These are phyloP conservation scores for Cephalotrichum gorgonifer DNA, from an alignment of 2,329 filamentous ascomycete species.

Conservation along the genomic window DNA sequence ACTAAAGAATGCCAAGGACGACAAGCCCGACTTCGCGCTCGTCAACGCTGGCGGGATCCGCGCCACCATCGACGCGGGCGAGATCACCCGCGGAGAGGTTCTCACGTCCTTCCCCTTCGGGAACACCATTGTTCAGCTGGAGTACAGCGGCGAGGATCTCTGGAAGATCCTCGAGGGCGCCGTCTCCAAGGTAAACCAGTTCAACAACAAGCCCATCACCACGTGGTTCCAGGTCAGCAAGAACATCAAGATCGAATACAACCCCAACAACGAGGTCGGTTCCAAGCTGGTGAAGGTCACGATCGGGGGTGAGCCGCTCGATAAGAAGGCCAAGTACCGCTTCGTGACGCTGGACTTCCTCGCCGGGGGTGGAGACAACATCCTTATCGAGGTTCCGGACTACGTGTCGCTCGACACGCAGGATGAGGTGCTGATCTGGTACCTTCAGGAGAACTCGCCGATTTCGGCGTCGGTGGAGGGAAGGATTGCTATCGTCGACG, in stretches of 20 bases:
- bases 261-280: constrained; percentile 37
- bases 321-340: constrained; percentile 33
- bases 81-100: constrained; percentile 53
- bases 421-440: constrained; percentile 41
- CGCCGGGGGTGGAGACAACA: constrained; percentile 52
- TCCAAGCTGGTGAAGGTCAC: constrained; percentile 41
- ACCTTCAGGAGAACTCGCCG: constrained; percentile 37
- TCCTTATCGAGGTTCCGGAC: constrained; percentile 29
- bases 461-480: constrained; percentile 38
- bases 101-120: constrained; percentile 57
- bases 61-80: constrained; percentile 49
- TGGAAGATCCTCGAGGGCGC: constrained; percentile 50
- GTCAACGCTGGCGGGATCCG: constrained; percentile 56
- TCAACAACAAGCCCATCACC: constrained; percentile 39
- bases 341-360: constrained; percentile 55
- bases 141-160: constrained; percentile 39
- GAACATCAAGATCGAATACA: constrained; percentile 46
- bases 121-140: constrained; percentile 51
- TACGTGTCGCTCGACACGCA: constrained; percentile 39
- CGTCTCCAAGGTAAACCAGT: constrained; percentile 42
- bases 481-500: constrained; percentile 20
- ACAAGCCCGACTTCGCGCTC: constrained; percentile 42
- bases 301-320: constrained; percentile 35
- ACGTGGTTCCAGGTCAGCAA: constrained; percentile 52
- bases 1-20: constrained; percentile 31